These are phyloP conservation scores for Clitoria ternatea DNA, from an alignment of 306 rosid species.

Conservation along the genomic window DNA sequence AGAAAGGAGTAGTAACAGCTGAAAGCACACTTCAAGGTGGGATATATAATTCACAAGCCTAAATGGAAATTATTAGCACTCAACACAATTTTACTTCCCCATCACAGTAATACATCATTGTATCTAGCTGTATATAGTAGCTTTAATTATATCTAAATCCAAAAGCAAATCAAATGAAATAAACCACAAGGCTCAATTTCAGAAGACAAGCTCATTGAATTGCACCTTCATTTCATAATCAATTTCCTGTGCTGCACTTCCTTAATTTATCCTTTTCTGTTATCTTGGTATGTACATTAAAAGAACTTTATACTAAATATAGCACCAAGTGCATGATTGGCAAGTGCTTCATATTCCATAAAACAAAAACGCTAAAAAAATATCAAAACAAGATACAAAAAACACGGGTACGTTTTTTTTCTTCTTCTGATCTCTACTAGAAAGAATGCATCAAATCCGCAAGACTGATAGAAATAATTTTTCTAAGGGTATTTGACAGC, in stretches of 20 bases:
- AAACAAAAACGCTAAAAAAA: neutral
- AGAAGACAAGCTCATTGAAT: neutral
- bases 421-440: constrained; percentile 15
- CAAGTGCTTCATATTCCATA: constrained; percentile 36
- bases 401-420: neutral
- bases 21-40: neutral
- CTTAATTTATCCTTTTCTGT: constrained; percentile 18
- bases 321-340: constrained; percentile 24
- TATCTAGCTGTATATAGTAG: neutral
- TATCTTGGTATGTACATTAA: constrained; percentile 44
- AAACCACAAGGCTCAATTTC: neutral
- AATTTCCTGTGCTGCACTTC: constrained; percentile 27
- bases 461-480: constrained; percentile 3
- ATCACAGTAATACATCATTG: neutral
- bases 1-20: neutral
- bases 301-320: constrained; percentile 22
- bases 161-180: neutral
- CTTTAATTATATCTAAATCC: neutral
- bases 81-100: neutral
- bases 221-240: constrained; percentile 26
- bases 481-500: constrained; percentile 23
- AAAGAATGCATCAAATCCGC: neutral
- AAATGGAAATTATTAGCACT: neutral
- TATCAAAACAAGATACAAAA: neutral
- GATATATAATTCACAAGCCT: neutral